phyloP scores from a whole-genome alignment of 2,329 filamentous ascomycete species.

The Orbilia brochopaga region DNA sequence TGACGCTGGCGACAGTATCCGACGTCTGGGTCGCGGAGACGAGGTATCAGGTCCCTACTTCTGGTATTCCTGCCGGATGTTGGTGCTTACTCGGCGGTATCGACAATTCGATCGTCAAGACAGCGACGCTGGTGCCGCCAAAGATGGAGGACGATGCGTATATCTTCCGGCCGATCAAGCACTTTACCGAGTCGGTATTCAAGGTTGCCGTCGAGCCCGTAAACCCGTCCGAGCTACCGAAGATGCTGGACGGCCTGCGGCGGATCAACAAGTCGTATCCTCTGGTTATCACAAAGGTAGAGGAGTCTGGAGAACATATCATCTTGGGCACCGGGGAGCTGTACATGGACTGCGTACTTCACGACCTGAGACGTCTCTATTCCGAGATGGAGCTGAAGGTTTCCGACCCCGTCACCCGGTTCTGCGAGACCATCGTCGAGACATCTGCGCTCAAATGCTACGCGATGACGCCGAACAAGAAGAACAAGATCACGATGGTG shows the following conservation, averaged over 20 bases:
- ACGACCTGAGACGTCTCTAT: conserved; percentile 90
- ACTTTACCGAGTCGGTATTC: conserved; percentile 96
- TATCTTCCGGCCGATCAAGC: conserved; percentile 89
- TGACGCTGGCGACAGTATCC: conserved; percentile 82
- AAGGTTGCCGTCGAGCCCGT: conserved; percentile 98
- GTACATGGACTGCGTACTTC: conserved; percentile 99
- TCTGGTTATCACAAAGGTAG: conserved; percentile 92
- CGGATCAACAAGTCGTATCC: conserved; percentile 99
- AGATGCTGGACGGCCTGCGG: conserved; percentile 95
- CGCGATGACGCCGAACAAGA: conserved; percentile 96
- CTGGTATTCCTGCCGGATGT: conserved; percentile 91
- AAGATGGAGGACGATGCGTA: conserved; percentile 84
- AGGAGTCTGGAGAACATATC: conserved; percentile 96
- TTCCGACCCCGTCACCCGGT: conserved; percentile 94
- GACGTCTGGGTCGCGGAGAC: conserved; percentile 91
- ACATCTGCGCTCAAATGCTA: conserved; percentile 98
- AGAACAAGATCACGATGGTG: conserved; percentile 99
- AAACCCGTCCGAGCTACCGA: conserved; percentile 95
- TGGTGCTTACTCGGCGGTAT: conserved; percentile 90
- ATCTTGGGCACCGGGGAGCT: conserved; percentile 93
- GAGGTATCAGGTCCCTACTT: conserved; percentile 87
- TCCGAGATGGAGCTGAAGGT: conserved; percentile 99
- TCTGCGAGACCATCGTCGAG: conserved; percentile 97
- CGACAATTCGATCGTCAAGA: conserved; percentile 98
- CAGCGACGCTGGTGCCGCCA: conserved; percentile 83